These are phyloP conservation scores for Knufia petricola DNA, from an alignment of 2,329 filamentous ascomycete species.

Conservation along the genomic window DNA sequence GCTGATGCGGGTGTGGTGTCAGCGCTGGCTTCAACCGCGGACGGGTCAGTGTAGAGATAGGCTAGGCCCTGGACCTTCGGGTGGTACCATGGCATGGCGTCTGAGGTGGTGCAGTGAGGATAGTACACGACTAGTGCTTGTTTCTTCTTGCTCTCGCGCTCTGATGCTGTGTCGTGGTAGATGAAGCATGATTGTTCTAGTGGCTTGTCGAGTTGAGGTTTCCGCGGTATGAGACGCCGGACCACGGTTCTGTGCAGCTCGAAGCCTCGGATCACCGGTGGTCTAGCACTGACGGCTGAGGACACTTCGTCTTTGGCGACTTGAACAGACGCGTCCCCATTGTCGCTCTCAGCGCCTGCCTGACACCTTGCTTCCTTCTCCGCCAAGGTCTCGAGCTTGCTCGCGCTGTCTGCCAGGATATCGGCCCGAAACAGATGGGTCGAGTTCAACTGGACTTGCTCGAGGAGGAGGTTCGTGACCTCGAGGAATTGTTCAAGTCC, in stretches of 20 bases:
- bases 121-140: constrained; percentile 58
- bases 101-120: constrained; percentile 55
- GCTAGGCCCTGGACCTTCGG: constrained; percentile 64
- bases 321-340: not conserved
- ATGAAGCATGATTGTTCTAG: constrained; percentile 77
- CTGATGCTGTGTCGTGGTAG: constrained; percentile 32
- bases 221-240: constrained; percentile 70
- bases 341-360: not conserved
- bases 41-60: constrained; percentile 67
- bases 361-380: constrained; percentile 25
- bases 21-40: too few species aligned
- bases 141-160: constrained; percentile 5
- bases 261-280: constrained; percentile 26
- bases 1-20: too few species aligned
- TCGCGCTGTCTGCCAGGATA: constrained; percentile 47
- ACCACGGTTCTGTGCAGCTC: constrained; percentile 56
- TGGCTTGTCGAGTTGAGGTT: constrained; percentile 62
- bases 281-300: constrained; percentile 18
- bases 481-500: constrained; percentile 30
- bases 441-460: constrained; percentile 51
- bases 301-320: constrained; percentile 8
- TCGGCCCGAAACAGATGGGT: constrained; percentile 52
- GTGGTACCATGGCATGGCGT: constrained; percentile 78
- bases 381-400: constrained; percentile 26
- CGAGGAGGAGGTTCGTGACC: constrained; percentile 39